These are phyloP conservation scores for Lindgomyces ingoldianus DNA, from an alignment of 495 filamentous ascomycete species.

Conservation along the genomic window DNA sequence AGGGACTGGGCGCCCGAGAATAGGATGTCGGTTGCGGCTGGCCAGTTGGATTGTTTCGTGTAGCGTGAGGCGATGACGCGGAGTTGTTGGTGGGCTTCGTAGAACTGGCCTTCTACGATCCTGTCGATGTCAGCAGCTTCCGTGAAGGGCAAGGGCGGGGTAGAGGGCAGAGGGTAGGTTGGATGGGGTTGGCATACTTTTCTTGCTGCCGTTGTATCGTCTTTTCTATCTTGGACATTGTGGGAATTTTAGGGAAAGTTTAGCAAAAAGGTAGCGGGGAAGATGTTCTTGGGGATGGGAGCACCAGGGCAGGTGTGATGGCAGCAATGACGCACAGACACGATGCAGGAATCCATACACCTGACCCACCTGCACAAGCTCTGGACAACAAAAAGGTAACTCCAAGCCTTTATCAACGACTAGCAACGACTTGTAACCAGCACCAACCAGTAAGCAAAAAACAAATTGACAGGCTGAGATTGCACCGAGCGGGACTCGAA, in stretches of 20 bases:
- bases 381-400: too few relatives aligned
- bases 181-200: conserved; percentile 51
- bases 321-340: not conserved
- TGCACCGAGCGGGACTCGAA: conserved; percentile 20
- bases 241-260: conserved; percentile 12
- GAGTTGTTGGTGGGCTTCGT: conserved; percentile 97
- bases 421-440: too few relatives aligned
- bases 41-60: conserved; percentile 78
- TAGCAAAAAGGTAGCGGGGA: not conserved
- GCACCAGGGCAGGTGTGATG: not conserved
- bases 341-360: not conserved
- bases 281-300: not conserved
- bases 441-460: too few relatives aligned
- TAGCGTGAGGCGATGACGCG: conserved; percentile 92
- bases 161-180: conserved; percentile 23
- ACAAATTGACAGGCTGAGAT: too few relatives aligned
- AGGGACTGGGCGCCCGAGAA: conserved; percentile 80
- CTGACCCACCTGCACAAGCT: not conserved
- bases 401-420: too few relatives aligned
- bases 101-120: conserved; percentile 88
- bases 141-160: not conserved
- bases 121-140: too few relatives aligned
- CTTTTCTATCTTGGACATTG: conserved; percentile 71
- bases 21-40: conserved; percentile 82
- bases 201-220: conserved; percentile 69